Conservation (phyloP, 208 protist genomes). For the Leishmania arabica region DNA sequence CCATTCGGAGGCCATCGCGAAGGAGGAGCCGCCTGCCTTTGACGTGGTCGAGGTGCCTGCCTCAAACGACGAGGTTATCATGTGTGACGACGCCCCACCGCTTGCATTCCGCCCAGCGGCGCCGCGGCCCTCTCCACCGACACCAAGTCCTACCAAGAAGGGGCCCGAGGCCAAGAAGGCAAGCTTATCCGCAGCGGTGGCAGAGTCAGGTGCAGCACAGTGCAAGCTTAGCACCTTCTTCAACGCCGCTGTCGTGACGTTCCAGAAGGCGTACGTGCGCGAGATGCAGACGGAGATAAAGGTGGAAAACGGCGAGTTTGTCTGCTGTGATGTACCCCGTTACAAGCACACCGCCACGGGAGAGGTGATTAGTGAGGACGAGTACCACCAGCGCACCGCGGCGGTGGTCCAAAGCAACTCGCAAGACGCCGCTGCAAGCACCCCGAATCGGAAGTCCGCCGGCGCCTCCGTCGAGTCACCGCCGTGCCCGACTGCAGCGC, state of each 20-base stretch:
- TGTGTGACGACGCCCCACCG: constrained; percentile 78
- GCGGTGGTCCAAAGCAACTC: constrained; percentile 28
- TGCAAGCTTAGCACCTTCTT: constrained; percentile 63
- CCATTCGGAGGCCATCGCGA: constrained; percentile 1
- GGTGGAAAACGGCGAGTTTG: constrained; percentile 65
- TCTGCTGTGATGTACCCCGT: constrained; percentile 56
- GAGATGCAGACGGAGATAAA: constrained; percentile 67
- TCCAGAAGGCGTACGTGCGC: constrained; percentile 67
- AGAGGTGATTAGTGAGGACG: constrained; percentile 70
- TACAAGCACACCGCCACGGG: constrained; percentile 47
- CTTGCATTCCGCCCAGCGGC: constrained; percentile 55
- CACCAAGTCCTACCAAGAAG: constrained; percentile 1
- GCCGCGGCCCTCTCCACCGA: background rate
- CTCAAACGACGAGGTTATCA: constrained; percentile 78
- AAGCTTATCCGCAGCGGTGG: background rate
- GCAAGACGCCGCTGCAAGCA: background rate
- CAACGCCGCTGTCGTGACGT: constrained; percentile 53
- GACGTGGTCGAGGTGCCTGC: constrained; percentile 44
- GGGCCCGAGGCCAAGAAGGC: background rate
- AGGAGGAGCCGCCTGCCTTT: constrained; percentile 27
- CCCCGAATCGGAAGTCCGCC: background rate
- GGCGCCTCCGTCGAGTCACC: background rate
- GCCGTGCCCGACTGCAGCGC: background rate
- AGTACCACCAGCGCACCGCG: constrained; percentile 47
- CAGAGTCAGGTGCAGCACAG: constrained; percentile 23